Conservation (phyloP, 306 rosid species). For the Begonia peltatifolia region DNA sequence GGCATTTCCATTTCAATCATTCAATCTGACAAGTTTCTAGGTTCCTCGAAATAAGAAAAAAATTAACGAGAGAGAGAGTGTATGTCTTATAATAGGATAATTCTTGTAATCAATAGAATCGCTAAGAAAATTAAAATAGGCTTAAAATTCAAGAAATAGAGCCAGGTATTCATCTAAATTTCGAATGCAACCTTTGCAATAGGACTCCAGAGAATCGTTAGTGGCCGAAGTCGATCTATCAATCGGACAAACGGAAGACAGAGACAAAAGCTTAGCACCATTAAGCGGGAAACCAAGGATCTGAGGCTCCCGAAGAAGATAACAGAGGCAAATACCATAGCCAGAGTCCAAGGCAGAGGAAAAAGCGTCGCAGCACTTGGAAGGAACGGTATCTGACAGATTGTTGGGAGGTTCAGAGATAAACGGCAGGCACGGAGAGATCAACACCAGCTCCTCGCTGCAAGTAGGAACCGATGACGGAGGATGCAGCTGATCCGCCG, state of each 20-base stretch:
- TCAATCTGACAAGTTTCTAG: too few species aligned
- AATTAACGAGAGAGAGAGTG: too few species aligned
- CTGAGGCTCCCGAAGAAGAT: constrained; percentile 34
- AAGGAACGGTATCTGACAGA: constrained; percentile 27
- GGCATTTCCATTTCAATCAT: too few species aligned
- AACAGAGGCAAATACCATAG: constrained; percentile 37
- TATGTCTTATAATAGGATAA: neutral
- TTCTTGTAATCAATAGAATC: neutral
- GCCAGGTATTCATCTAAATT: neutral
- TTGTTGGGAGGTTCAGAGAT: constrained; percentile 57
- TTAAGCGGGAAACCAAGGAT: constrained; percentile 61
- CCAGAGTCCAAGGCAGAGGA: constrained; percentile 15
- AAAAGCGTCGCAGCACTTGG: constrained; percentile 43
- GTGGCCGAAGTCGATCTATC: neutral
- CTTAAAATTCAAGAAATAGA: constrained; percentile 1
- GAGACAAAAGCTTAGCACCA: constrained; percentile 34
- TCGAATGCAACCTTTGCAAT: constrained; percentile 40
- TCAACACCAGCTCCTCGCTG: constrained; percentile 28
- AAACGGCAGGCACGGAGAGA: constrained; percentile 51
- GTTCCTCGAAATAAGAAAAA: too few species aligned
- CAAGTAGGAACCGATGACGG: constrained; percentile 14
- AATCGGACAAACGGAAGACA: constrained; percentile 29
- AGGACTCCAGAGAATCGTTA: constrained; percentile 11
- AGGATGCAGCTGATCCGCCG: neutral
- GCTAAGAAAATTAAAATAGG: neutral